These are phyloP conservation scores for Gigaspora rosea DNA, from an alignment of 192 early-diverging fungal species.

Conservation along the genomic window DNA sequence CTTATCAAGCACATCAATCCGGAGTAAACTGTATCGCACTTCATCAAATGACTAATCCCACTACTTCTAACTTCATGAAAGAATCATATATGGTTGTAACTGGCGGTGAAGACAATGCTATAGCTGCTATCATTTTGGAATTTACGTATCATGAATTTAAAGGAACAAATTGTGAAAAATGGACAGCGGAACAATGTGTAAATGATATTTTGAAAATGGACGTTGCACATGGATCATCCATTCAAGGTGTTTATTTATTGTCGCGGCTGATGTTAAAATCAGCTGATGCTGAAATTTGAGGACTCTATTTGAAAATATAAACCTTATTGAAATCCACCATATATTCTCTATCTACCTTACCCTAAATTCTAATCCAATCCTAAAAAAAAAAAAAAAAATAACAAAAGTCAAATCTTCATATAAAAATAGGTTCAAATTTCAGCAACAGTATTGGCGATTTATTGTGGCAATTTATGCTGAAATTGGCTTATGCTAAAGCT, in stretches of 20 bases:
- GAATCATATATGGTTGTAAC: slow-evolving; percentile 48
- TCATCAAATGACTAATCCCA: slow-evolving; percentile 12
- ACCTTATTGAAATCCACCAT: no score
- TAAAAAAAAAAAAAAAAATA: no score
- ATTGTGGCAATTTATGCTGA: no score
- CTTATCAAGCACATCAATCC: slow-evolving; percentile 55
- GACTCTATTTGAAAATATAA: no score
- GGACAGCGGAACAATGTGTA: not conserved
- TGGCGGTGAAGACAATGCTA: slow-evolving; percentile 80
- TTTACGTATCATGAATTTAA: slow-evolving; percentile 16
- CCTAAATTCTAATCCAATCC: no score
- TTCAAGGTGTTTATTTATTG: slow-evolving; percentile 52
- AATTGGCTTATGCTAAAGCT: no score
- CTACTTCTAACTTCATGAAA: not conserved
- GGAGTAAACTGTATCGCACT: slow-evolving; percentile 76
- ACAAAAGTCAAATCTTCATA: no score
- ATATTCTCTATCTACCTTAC: no score
- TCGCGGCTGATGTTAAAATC: no score
- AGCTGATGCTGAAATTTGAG: no score
- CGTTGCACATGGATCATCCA: slow-evolving; percentile 69
- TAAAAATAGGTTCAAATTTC: no score
- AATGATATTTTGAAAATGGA: slow-evolving; percentile 34
- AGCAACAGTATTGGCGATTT: no score
- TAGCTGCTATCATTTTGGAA: slow-evolving; percentile 41
- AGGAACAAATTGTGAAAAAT: not conserved